Evolutionary conservation across 2,329 filamentous ascomycete genomes (phyloP), one percentile per base, ranked within the genome.

Genomic region (Ophiostoma himal-ulmi): DNA sequence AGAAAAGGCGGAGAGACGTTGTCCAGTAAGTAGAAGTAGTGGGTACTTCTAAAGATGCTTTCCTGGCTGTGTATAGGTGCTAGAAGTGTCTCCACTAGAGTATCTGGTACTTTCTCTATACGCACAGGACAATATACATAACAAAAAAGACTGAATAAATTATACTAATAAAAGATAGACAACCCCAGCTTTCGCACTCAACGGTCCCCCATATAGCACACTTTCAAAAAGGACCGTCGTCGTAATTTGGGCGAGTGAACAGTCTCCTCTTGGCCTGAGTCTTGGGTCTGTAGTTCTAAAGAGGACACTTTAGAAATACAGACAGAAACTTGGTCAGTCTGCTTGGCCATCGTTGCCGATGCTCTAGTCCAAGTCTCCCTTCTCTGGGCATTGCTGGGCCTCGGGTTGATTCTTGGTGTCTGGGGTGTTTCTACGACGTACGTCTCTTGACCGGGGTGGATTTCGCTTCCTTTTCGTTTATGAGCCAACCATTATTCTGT

Each of bases 351-450:
- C 39, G 14, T 14, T 48, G 52, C 52, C 8, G 52, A 26, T 11
- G n/a, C 13, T 17, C 44, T 26, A 22, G 8, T 57, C 41, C 44
- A 7, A 26, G 13, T 22, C 20, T 54, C 52, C 30, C 22, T 17
- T 57, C 52, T 57, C 52, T 57, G 52, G 52, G 52, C n/a, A 57
- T 26, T 26, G n/a, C 22, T 57, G 52, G 52, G 52, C 52, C n/a
- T 54, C 20, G 48, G 5, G 8, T 8, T 22, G 13, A 13, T 57
- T 57, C 22, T 57, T 54, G 48, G 48, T 54, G 48, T 54, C 48
- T 22, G 5, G 48, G 48, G 20, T 54, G n/a, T 4, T 54, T 10
- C 1, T 57, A 5, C 44, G 7, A 7, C 52, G 39, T 44, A 44
- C 39, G 1, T n/a, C n/a, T 20, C 17, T 48, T 20, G 44, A n/a